Evolutionary conservation across 768 basidiomycete species (phyloP), one percentile per base, ranked within the genome.

Genomic region (Leccinellum luteum): DNA sequence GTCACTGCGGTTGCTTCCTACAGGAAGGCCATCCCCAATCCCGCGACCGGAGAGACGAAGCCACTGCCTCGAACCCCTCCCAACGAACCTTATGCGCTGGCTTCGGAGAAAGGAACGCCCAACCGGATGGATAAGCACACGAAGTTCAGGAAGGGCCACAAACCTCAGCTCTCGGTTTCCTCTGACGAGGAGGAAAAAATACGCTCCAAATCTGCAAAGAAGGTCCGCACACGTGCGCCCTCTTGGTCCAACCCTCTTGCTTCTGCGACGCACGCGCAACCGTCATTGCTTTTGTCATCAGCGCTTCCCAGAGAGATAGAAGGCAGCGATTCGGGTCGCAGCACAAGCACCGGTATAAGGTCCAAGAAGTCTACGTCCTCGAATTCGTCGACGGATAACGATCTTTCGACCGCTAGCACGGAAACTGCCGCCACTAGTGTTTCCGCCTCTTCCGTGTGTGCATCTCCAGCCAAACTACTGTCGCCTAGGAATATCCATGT

Each of bases 131-230:
- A 45, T 27, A 38, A 54, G 9, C 48, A 66, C 30, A 50, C 47
- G 28, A 67, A 73, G 55, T 12, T 57, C 48, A 55, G 69, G 69
- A 78, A 66, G 67, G 73, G 65, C 60, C 75, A 74, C 44, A 65
- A 60, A 38, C 72, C 75, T 48, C 78, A 47, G 78, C 74, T 67
- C 74, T 82, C 77, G 43, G 74, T 82, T 23, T 88, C 89, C 13
- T 87, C 86, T 19, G 89, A 91, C 64, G 89, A 90, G 61, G 89
- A 90, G 66, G 88, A 91, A 73, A 85, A 84, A 69, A 64, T 78
- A 23, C 81, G 87, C 35, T 79, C 76, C 41, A 77, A 76, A 60
- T 78, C 76, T 34, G 85, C 78, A 23, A 91, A 90, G 80, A 89
- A 86, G 72, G 73, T 78, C 50, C 78, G 83, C 52, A 74, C 70